Conservation (phyloP, 192 early-diverging fungal genomes). For the Geosiphon pyriformis region DNA sequence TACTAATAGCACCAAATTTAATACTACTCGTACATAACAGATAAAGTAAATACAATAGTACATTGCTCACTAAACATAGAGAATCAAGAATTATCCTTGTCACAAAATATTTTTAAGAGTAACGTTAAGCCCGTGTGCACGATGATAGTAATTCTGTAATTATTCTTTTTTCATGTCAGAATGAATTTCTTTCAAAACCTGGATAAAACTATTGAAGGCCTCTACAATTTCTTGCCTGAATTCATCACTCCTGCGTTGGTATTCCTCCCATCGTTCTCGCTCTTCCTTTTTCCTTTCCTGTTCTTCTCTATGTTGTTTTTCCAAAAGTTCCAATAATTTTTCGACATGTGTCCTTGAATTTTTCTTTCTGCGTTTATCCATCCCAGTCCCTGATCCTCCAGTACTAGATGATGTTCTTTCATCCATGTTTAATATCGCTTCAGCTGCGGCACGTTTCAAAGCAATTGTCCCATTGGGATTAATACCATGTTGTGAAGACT, state of each 20-base stretch:
- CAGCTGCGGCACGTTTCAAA: not conserved
- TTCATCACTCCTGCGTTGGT: not conserved
- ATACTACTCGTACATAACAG: too few relatives aligned
- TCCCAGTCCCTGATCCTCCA: not conserved
- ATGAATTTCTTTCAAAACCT: not conserved
- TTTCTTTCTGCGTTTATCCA: not conserved
- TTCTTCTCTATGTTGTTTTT: slow-evolving; percentile 1
- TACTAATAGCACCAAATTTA: too few relatives aligned
- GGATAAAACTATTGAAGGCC: not conserved
- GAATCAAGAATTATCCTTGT: too few relatives aligned
- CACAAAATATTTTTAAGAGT: too few relatives aligned
- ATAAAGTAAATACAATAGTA: too few relatives aligned
- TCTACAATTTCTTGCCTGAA: not conserved
- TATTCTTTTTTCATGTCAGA: not conserved
- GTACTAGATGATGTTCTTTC: not conserved
- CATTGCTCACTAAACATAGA: too few relatives aligned
- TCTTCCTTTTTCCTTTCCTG: not conserved
- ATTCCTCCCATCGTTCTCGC: not conserved
- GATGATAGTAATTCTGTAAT: too few relatives aligned
- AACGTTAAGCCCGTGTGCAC: too few relatives aligned
- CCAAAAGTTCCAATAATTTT: not conserved
- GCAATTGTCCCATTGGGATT: not conserved
- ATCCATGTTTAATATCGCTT: not conserved
- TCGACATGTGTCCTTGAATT: not conserved
- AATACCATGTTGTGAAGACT: not conserved